Percentiles rank a stretch among this genome's conserved stretches.
Evolutionary conservation across 139 green algal genomes (phyloP).

Genomic region (Raphidocelis subcapitata): DNA sequence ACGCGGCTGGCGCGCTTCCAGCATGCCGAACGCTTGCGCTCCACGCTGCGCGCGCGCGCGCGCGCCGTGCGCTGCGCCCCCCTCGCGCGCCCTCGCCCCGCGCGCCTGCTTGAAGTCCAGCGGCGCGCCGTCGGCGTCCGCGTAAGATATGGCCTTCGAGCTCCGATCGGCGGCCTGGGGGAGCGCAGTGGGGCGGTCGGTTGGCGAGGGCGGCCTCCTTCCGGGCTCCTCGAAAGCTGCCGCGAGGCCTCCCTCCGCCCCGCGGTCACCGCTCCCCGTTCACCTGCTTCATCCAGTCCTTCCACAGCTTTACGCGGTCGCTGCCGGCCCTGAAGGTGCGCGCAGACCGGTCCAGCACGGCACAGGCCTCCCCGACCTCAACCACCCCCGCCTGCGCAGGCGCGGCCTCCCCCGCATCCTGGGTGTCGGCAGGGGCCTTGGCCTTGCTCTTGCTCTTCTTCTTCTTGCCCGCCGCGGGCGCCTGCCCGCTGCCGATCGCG

Average conservation of each 20-base stretch:
- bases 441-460: slow-evolving; percentile 34
- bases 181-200: not conserved
- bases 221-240: not conserved
- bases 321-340: slow-evolving; percentile 18
- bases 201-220: not conserved
- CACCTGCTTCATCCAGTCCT: slow-evolving; percentile 40
- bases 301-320: slow-evolving; percentile 43
- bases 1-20: not conserved
- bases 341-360: slow-evolving; percentile 22
- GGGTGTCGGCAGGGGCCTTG: not conserved
- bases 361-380: not conserved
- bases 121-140: slow-evolving; percentile 21
- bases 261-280: not conserved
- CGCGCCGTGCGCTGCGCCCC: not conserved
- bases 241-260: not conserved
- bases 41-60: not conserved
- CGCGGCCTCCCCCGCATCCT: not conserved
- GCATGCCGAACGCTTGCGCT: not conserved
- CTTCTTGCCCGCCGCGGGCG: not conserved
- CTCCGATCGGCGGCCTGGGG: slow-evolving; percentile 28
- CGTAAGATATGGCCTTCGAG: slow-evolving; percentile 33
- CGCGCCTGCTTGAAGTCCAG: slow-evolving; percentile 40
- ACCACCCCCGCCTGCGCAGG: not conserved
- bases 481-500: not conserved
- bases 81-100: not conserved